A percentile compares a stretch with the other conserved stretches of the same genome.
phyloP scores from a whole-genome alignment of 352 stramenopile genomes.

The Pythium vanterpoolii region DNA sequence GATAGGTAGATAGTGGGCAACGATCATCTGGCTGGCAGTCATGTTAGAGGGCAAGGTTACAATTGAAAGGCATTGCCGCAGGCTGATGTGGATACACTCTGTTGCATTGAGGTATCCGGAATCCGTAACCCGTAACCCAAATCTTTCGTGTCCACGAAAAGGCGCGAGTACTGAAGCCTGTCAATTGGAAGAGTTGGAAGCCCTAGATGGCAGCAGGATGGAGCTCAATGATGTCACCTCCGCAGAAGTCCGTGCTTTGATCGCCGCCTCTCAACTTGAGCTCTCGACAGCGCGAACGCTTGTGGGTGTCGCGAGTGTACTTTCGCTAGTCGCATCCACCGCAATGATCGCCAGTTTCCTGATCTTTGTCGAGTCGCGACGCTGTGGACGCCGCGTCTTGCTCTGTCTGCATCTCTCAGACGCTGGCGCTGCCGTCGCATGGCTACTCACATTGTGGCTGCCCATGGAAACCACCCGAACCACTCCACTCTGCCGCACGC shows the following conservation, averaged over 20 bases:
- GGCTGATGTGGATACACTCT: background rate
- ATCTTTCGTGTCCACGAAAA: slow-evolving; percentile 14
- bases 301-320: slow-evolving; percentile 32
- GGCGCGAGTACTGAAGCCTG: background rate
- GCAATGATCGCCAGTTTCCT: slow-evolving; percentile 59
- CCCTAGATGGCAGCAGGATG: background rate
- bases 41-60: background rate
- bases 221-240: background rate
- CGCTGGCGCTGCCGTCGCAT: slow-evolving; percentile 38
- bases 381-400: slow-evolving; percentile 58
- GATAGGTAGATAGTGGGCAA: slow-evolving; percentile 5
- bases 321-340: slow-evolving; percentile 44
- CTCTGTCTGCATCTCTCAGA: slow-evolving; percentile 67
- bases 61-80: background rate
- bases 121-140: slow-evolving; percentile 11
- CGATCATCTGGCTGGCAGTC: background rate
- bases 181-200: background rate
- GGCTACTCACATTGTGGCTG: slow-evolving; percentile 50
- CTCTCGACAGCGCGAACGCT: slow-evolving; percentile 40
- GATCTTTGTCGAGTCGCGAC: slow-evolving; percentile 55
- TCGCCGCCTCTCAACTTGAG: slow-evolving; percentile 19
- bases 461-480: slow-evolving; percentile 15
- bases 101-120: background rate
- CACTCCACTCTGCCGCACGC: slow-evolving; percentile 27
- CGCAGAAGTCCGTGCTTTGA: slow-evolving; percentile 1